Evolutionary conservation across 805 yeast genomes (phyloP).

Genomic region (Blastobotrys chiropterorum): DNA sequence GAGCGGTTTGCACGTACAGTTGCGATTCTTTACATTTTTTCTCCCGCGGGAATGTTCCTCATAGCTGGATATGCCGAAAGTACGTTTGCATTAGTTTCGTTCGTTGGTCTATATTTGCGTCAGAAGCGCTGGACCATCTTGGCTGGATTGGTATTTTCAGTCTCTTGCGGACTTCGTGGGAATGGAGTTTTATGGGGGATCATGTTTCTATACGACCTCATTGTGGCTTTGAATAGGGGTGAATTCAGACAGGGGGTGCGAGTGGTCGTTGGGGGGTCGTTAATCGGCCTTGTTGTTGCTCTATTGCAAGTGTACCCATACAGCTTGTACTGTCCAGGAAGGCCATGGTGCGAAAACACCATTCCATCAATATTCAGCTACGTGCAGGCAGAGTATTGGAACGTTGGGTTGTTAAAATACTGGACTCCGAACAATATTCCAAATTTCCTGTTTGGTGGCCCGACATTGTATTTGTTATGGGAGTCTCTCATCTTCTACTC

Average conservation of each 20-base stretch:
- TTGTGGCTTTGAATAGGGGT: slow-evolving; percentile 15
- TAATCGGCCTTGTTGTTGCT: slow-evolving; percentile 43
- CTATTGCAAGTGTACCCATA: slow-evolving; percentile 50
- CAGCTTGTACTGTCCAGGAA: slow-evolving; percentile 53
- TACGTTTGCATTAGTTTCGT: slow-evolving; percentile 53
- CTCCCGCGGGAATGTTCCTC: slow-evolving; percentile 78
- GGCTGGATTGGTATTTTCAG: slow-evolving; percentile 50
- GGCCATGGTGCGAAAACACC: slow-evolving; percentile 66
- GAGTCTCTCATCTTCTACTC: slow-evolving; percentile 25
- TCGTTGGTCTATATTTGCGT: slow-evolving; percentile 49
- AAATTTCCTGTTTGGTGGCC: slow-evolving; percentile 70
- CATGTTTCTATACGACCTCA: slow-evolving; percentile 54
- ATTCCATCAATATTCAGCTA: slow-evolving; percentile 59
- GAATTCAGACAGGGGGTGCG: slow-evolving; percentile 14
- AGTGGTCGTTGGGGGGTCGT: slow-evolving; percentile 47
- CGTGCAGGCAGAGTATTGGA: slow-evolving; percentile 82
- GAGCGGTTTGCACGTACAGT: neutral
- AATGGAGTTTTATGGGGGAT: slow-evolving; percentile 72
- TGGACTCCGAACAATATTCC: slow-evolving; percentile 82
- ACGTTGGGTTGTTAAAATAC: slow-evolving; percentile 69
- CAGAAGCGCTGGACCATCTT: slow-evolving; percentile 37
- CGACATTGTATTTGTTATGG: slow-evolving; percentile 48
- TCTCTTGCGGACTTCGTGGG: slow-evolving; percentile 62
- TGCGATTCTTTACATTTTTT: slow-evolving; percentile 42
- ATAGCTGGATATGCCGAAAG: slow-evolving; percentile 75